Evolutionary conservation across 2,329 filamentous ascomycete genomes (phyloP).

Genomic region (Trichothecium sympodiale): DNA sequence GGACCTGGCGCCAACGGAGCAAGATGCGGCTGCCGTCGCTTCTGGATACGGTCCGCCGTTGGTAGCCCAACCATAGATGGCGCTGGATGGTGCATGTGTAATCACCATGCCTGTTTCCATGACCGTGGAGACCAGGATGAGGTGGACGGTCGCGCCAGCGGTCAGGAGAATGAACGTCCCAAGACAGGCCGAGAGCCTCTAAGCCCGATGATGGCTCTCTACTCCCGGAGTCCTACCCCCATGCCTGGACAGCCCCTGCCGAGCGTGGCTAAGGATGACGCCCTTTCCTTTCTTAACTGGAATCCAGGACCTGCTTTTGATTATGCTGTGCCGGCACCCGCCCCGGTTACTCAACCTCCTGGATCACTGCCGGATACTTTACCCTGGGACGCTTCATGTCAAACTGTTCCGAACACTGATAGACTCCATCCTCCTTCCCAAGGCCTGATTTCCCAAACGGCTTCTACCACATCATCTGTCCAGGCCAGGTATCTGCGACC

Average conservation of each 20-base stretch:
- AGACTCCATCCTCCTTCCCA: slow-evolving; percentile 40
- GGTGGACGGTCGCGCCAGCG: slow-evolving; percentile 15
- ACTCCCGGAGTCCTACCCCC: slow-evolving; percentile 19
- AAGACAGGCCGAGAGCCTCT: slow-evolving; percentile 36
- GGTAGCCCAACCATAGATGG: slow-evolving; percentile 12
- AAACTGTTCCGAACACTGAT: slow-evolving; percentile 24
- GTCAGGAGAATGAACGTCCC: slow-evolving; percentile 43
- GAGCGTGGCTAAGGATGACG: slow-evolving; percentile 18
- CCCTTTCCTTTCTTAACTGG: slow-evolving; percentile 23
- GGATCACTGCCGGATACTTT: slow-evolving; percentile 45
- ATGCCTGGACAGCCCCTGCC: slow-evolving; percentile 27
- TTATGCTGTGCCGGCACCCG: slow-evolving; percentile 12
- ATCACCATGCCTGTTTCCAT: slow-evolving; percentile 51
- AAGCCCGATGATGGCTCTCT: slow-evolving; percentile 39
- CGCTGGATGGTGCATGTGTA: slow-evolving; percentile 47
- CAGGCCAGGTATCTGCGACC: slow-evolving; percentile 40
- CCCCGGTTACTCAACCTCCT: slow-evolving; percentile 16
- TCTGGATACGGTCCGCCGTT: slow-evolving; percentile 38
- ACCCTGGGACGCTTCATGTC: slow-evolving; percentile 34
- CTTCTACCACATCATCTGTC: slow-evolving; percentile 40
- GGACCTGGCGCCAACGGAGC: slow-evolving; percentile 38
- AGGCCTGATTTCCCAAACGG: slow-evolving; percentile 38
- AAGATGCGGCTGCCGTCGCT: slow-evolving; percentile 49
- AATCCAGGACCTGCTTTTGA: slow-evolving; percentile 4
- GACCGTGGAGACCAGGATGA: slow-evolving; percentile 28